phyloP scores from a whole-genome alignment of 2,329 filamentous ascomycete species.

The Neurospora sp. region DNA sequence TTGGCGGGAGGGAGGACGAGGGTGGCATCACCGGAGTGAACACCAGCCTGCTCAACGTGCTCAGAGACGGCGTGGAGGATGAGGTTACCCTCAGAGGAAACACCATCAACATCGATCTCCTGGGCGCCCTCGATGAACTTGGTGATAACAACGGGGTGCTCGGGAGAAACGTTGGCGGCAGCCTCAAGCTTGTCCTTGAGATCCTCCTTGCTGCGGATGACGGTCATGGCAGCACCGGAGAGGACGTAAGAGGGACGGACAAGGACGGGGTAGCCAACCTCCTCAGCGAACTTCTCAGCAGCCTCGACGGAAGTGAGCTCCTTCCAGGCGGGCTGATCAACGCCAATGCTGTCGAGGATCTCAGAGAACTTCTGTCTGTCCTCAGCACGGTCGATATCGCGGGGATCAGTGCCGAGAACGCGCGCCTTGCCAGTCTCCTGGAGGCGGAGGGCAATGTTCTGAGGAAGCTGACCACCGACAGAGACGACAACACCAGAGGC shows the following conservation, averaged over 20 bases:
- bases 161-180: conserved; percentile 81
- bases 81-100: conserved; percentile 76
- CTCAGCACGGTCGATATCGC: conserved; percentile 95
- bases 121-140: conserved; percentile 96
- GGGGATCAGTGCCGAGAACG: conserved; percentile 83
- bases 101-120: conserved; percentile 94
- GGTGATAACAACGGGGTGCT: conserved; percentile 95
- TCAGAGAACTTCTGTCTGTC: conserved; percentile 97
- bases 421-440: conserved; percentile 86
- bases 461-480: conserved; percentile 89
- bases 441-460: conserved; percentile 91
- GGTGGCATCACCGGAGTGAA: conserved; percentile 95
- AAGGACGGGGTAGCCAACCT: conserved; percentile 86
- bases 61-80: conserved; percentile 88
- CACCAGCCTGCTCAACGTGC: conserved; percentile 93
- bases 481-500: conserved; percentile 86
- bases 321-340: conserved; percentile 97
- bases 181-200: conserved; percentile 92
- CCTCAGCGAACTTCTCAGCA: conserved; percentile 75
- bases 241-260: conserved; percentile 93
- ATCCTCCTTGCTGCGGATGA: conserved; percentile 79
- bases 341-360: conserved; percentile 90
- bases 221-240: conserved; percentile 96
- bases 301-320: conserved; percentile 84
- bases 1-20: conserved; percentile 79